Base-by-base conservation (phyloP, 2,329 filamentous ascomycete species). In the Sarocladium kiliense region DNA sequence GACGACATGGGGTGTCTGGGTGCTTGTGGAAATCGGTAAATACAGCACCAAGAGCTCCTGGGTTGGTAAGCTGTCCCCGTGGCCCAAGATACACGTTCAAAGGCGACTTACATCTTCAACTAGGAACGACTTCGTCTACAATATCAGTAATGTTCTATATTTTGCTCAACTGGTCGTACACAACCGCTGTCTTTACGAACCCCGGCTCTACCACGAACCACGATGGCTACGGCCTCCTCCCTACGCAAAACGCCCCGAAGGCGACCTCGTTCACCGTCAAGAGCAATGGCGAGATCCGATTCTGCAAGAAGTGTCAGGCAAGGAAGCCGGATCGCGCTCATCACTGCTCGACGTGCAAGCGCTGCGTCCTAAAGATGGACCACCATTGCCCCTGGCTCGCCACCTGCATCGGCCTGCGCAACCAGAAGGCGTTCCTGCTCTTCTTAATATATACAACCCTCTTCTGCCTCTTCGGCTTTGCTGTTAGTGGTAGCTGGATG, bases 301-400 rank as follows among this genome's bases (percentile, higher is more conserved):
- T 88, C 76, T 99, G 94, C 80, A 97, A 97, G 75, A 99, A 99
- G 74, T 99, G 94, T 71, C 89, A 95, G 74, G 87, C 87, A 54
- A 84, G 89, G 59, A 99, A 99, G 75, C 94, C 94, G 41, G 94
- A 99, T 73, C 89, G 94, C 58, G 86, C 93, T 30, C 94, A 99
- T 71, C 94, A 99, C 76, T 99, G 94, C 79, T 96, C 91, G 11
- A 95, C 91, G 3, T 99, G 94, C 74, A 85, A 87, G 62, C 87
- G 88, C 65, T 99, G 94, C 70, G 92, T 99, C 25, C 79, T 99
- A 70, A 99, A 99, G 78, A 99, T 99, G 94, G 94, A 99, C 68
- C 94, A 99, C 71, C 94, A 99, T 74, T 99, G 94, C 69, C 94
- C 94, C 16, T 99, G 94, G 94, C 80, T 99, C 51, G 93, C 94